Conservation (phyloP, 345 rosid genomes). For the Pistacia vera region DNA sequence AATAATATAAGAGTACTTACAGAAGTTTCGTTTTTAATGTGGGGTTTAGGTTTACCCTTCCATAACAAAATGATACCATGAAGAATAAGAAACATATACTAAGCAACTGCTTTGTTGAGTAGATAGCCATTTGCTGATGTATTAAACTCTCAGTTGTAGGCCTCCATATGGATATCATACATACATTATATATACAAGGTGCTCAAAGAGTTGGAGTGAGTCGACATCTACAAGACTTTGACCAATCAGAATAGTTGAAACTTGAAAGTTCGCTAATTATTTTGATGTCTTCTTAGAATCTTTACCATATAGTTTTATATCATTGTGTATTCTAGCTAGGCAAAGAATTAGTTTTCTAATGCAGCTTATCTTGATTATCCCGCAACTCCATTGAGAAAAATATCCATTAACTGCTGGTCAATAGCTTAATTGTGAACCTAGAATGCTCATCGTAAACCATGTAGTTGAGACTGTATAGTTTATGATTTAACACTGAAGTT, state of each 20-base stretch:
- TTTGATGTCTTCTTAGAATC: not conserved
- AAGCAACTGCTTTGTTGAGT: constrained; percentile 12
- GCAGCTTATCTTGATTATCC: not conserved
- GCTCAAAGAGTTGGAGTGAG: not conserved
- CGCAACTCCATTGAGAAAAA: not conserved
- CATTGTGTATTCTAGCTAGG: not conserved
- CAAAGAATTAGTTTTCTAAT: not conserved
- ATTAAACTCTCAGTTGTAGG: not conserved
- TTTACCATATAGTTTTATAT: not conserved
- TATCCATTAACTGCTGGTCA: not conserved
- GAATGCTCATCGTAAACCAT: too few relatives aligned
- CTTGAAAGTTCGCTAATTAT: not conserved
- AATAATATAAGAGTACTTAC: too few relatives aligned
- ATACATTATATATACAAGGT: not conserved
- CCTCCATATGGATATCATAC: not conserved
- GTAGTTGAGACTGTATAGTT: too few relatives aligned
- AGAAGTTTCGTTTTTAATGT: constrained; percentile 26
- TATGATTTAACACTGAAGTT: too few relatives aligned
- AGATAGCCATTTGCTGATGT: constrained; percentile 12
- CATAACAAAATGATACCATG: constrained; percentile 20
- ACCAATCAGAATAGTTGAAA: not conserved
- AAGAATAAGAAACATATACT: constrained; percentile 13
- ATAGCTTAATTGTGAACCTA: not conserved
- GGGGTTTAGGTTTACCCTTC: constrained; percentile 17
- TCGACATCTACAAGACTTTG: not conserved